Base-by-base conservation (phyloP, 257 asterid genomes). In the Solanum gracilifrons region DNA sequence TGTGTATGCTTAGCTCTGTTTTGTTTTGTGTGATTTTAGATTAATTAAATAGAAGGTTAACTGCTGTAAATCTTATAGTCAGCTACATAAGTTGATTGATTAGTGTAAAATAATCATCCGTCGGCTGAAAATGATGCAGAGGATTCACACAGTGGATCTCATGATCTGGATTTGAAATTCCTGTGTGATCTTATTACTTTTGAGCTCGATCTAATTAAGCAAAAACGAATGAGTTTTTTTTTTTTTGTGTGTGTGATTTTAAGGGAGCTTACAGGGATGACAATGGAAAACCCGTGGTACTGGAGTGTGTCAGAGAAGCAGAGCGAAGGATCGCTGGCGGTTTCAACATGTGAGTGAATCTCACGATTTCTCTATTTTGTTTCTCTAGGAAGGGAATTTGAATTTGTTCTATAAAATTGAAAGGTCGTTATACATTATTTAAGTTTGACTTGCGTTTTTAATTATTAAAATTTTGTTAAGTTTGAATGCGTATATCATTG, bases 211-310 rank as follows among this genome's bases (percentile, higher is more conserved):
- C 39, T 80, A 80, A 27, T 80, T 5, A 43, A 46, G 66, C 15
- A 80, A 80, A 79, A 18, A 29, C 0, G 3, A 46, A 46, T 21
- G 85, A n/a, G 9, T 5, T 43, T 55, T 58, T 10, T 88, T 75
- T 31, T 33, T 33, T 33, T 33, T 33, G 5, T 33, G 35, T 3
- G 35, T 80, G 85, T 29, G 68, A 48, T 82, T 79, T 68, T 51
- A 74, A 92, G 99, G 99, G 99, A 35, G 99, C 99, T 18, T 97
- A 97, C 87, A 98, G 99, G 16, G 99, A 97, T 86, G 95, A 97
- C 89, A 93, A 93, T 25, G 99, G 99, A 66, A 97, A 95, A 84
- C 99, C 99, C 29, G 99, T 97, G 91, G 99, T 97, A 83, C 92
- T 97, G 90, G 97, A 95, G 77, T 97, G 99, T 89, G 99, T 97